Evolutionary conservation across 140 eudicot genomes (phyloP).

Genomic region (Oenanthe javanica): DNA sequence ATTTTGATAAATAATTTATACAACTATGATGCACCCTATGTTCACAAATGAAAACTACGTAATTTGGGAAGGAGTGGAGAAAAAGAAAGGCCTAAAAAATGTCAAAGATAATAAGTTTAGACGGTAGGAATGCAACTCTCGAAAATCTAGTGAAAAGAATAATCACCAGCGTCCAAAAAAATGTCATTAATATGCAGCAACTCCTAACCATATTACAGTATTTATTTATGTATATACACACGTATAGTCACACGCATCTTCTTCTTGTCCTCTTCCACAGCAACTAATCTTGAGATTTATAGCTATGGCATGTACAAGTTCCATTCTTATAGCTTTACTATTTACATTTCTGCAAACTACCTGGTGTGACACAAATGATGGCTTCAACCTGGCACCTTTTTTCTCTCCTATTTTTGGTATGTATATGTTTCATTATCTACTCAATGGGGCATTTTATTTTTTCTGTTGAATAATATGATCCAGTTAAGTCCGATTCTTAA

Average conservation of each 20-base stretch:
- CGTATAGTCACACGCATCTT: background rate
- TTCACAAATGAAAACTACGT: no score
- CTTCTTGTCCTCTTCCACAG: background rate
- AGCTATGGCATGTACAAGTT: constrained; percentile 1
- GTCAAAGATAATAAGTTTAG: background rate
- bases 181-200: background rate
- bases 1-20: no score
- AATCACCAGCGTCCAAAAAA: no score
- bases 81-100: background rate
- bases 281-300: background rate
- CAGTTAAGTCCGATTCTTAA: no score
- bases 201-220: background rate
- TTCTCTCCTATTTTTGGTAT: constrained; percentile 14
- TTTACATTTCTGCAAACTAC: constrained; percentile 2
- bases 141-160: background rate
- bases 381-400: constrained; percentile 5
- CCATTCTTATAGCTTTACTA: background rate
- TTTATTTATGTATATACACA: no score
- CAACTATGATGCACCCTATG: no score
- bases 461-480: no score
- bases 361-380: background rate
- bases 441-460: no score
- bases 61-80: no score
- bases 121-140: background rate
- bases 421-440: background rate